These are phyloP conservation scores for Pharus latifolius DNA, from an alignment of 176 grass and related monocot genomes.

Conservation along the genomic window DNA sequence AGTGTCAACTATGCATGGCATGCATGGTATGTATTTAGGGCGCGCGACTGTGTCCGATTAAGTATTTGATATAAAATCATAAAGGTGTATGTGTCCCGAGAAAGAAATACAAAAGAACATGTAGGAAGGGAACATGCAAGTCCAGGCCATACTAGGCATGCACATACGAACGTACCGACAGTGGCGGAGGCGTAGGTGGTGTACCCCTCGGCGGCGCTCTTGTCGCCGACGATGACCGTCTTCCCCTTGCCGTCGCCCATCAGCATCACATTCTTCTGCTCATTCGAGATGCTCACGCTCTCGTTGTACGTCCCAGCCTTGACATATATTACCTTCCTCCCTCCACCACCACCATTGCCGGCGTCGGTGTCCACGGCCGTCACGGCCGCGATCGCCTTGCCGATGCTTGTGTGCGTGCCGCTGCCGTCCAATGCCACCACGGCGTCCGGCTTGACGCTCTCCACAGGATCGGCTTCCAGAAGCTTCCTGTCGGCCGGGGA, in stretches of 20 bases:
- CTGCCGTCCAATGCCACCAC: constrained; percentile 71
- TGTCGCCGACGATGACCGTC: constrained; percentile 53
- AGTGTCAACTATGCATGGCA: too few species aligned
- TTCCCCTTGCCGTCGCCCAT: constrained; percentile 82
- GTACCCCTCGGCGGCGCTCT: constrained; percentile 37
- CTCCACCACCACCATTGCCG: not conserved
- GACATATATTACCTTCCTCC: constrained; percentile 65
- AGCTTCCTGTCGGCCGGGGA: constrained; percentile 31
- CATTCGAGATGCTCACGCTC: constrained; percentile 38
- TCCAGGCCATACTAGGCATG: too few species aligned
- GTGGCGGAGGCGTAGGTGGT: constrained; percentile 63
- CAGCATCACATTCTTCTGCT: constrained; percentile 58
- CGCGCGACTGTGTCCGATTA: too few species aligned
- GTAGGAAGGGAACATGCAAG: too few species aligned
- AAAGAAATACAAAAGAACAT: too few species aligned
- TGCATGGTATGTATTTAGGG: too few species aligned
- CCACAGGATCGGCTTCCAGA: constrained; percentile 28
- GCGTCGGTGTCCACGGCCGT: not conserved
- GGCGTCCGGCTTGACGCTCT: constrained; percentile 40
- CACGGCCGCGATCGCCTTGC: constrained; percentile 57
- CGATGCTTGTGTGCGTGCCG: constrained; percentile 64
- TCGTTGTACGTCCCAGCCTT: constrained; percentile 72
- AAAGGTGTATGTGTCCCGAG: too few species aligned
- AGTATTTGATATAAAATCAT: too few species aligned
- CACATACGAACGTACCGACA: constrained; percentile 35